Evolutionary conservation across 495 filamentous ascomycete species (phyloP).

Genomic region (Choiromyces venosus): DNA sequence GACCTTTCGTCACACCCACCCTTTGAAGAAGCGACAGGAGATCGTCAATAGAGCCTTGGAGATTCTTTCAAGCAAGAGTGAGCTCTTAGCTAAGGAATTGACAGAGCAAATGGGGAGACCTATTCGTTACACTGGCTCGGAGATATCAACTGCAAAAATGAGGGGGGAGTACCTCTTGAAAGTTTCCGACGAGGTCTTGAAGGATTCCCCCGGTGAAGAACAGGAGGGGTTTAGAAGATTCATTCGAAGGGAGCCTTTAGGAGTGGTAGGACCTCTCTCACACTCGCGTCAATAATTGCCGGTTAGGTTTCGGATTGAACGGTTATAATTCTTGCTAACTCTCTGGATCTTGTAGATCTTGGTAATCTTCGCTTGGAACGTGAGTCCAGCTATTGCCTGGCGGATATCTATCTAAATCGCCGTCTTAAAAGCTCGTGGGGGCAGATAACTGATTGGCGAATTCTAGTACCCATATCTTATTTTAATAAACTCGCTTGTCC

Average conservation of each 20-base stretch:
- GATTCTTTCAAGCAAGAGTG: conserved; percentile 60
- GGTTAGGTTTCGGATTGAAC: background rate
- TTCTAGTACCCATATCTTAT: conserved; percentile 84
- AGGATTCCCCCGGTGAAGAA: conserved; percentile 68
- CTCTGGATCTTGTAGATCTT: conserved; percentile 43
- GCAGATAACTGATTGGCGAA: background rate
- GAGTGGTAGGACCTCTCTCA: conserved; percentile 52
- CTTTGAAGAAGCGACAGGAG: conserved; percentile 61
- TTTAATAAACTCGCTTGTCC: conserved; percentile 82
- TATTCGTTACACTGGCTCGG: conserved; percentile 73
- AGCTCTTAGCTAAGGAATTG: conserved; percentile 76
- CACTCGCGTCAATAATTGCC: background rate
- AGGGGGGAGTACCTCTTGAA: conserved; percentile 75
- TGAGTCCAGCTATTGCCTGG: conserved; percentile 47
- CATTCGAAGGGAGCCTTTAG: conserved; percentile 79
- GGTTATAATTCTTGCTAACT: background rate
- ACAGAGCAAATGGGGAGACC: conserved; percentile 94
- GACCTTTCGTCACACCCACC: conserved; percentile 58
- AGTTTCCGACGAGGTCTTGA: conserved; percentile 65
- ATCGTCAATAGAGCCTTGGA: conserved; percentile 71
- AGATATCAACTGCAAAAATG: conserved; percentile 74
- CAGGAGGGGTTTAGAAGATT: conserved; percentile 84
- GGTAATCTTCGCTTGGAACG: conserved; percentile 92
- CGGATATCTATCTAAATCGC: background rate
- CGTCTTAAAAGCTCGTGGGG: background rate